phyloP scores from a whole-genome alignment of 2,329 filamentous ascomycete species.

The Fusarium nelsonii region DNA sequence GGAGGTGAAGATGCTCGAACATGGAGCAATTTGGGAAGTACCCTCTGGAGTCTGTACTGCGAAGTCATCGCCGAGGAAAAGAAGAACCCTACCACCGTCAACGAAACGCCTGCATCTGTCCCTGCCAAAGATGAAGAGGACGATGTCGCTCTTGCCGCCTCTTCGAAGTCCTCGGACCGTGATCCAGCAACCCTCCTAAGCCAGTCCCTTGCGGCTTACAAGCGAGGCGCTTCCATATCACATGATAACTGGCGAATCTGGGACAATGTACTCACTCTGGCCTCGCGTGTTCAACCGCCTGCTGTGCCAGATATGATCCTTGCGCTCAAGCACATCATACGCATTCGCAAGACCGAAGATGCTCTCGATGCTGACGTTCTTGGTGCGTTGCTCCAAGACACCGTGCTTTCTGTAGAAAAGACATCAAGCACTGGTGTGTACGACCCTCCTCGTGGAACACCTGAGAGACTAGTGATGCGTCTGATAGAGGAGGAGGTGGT shows the following conservation, averaged over 20 bases:
- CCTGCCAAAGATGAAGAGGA: constrained; percentile 47
- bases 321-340: constrained; percentile 80
- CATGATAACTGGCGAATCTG: constrained; percentile 92
- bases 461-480: constrained; percentile 73
- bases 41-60: constrained; percentile 77
- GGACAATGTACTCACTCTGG: constrained; percentile 94
- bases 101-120: constrained; percentile 39
- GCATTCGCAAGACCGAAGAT: constrained; percentile 81
- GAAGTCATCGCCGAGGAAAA: constrained; percentile 60
- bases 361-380: constrained; percentile 82
- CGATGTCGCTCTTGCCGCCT: constrained; percentile 42
- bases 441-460: constrained; percentile 65
- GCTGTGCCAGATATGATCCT: constrained; percentile 80
- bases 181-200: constrained; percentile 73
- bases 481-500: constrained; percentile 81
- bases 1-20: constrained; percentile 92
- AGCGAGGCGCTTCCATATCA: constrained; percentile 85
- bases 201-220: constrained; percentile 86
- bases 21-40: constrained; percentile 94
- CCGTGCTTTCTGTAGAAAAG: constrained; percentile 64
- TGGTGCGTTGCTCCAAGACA: constrained; percentile 77
- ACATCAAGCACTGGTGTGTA: constrained; percentile 50
- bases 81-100: constrained; percentile 42
- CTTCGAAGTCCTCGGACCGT: constrained; percentile 44
- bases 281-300: constrained; percentile 80